phyloP scores from a whole-genome alignment of 805 yeast species.

The Saccharomycopsis sp. region DNA sequence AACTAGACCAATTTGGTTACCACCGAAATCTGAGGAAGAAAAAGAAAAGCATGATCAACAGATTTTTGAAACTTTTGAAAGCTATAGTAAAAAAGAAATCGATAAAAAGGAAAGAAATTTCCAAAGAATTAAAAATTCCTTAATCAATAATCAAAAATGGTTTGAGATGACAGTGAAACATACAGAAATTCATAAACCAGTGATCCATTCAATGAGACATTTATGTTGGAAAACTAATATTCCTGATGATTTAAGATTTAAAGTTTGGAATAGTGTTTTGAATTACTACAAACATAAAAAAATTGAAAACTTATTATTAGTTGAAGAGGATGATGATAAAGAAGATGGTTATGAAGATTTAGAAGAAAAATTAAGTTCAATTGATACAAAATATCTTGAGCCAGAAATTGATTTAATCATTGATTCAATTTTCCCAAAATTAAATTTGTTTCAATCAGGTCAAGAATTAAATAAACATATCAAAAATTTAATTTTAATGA shows the following conservation, averaged over 20 bases:
- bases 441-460: slow-evolving; percentile 14
- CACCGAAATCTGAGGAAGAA: slow-evolving; percentile 50
- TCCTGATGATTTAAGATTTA: slow-evolving; percentile 14
- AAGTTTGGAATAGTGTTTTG: slow-evolving; percentile 14
- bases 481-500: slow-evolving; percentile 10
- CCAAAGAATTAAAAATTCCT: slow-evolving; percentile 9
- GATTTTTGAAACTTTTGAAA: slow-evolving; percentile 27
- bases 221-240: slow-evolving; percentile 18
- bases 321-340: neutral
- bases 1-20: slow-evolving; percentile 62
- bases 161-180: slow-evolving; percentile 17
- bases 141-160: slow-evolving; percentile 18
- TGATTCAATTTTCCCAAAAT: slow-evolving; percentile 11
- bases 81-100: slow-evolving; percentile 14
- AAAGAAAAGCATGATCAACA: slow-evolving; percentile 46
- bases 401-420: slow-evolving; percentile 17
- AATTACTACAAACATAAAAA: slow-evolving; percentile 13
- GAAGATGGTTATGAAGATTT: slow-evolving; percentile 7
- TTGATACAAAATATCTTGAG: slow-evolving; percentile 12
- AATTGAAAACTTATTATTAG: neutral
- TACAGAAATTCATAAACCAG: slow-evolving; percentile 16
- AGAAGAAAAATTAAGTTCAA: slow-evolving; percentile 5
- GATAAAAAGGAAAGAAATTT: slow-evolving; percentile 13
- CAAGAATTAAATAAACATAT: slow-evolving; percentile 6
- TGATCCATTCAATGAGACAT: slow-evolving; percentile 13